Percentiles rank a stretch among this genome's conserved stretches.
These are phyloP conservation scores for Firmiana major DNA, from an alignment of 345 rosid genomes.

Conservation along the genomic window DNA sequence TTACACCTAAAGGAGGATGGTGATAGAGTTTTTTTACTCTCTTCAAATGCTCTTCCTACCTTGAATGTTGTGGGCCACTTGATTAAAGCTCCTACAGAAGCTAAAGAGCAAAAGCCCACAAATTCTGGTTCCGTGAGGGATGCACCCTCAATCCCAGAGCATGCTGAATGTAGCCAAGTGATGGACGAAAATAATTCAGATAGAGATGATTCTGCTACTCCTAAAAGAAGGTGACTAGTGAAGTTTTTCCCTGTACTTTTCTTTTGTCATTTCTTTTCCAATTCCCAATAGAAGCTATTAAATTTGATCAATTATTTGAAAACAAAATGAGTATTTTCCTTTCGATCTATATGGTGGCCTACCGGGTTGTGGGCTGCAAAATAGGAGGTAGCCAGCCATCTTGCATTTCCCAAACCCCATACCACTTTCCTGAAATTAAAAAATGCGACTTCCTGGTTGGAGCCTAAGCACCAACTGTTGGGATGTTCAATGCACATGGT, in stretches of 20 bases:
- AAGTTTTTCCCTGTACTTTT: background rate
- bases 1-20: conserved; percentile 62
- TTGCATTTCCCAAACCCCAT: background rate
- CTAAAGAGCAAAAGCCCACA: conserved; percentile 26
- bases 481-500: background rate
- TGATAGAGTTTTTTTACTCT: conserved; percentile 63
- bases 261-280: background rate
- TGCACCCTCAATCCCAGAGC: conserved; percentile 13
- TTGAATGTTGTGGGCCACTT: conserved; percentile 58
- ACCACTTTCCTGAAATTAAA: background rate
- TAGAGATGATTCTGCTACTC: conserved; percentile 46
- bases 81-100: conserved; percentile 37
- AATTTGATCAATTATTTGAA: background rate
- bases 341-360: background rate
- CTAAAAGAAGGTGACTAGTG: conserved; percentile 53
- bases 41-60: conserved; percentile 45
- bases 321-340: background rate
- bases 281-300: background rate
- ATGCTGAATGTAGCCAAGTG: conserved; percentile 23
- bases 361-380: background rate
- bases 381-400: background rate
- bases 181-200: conserved; percentile 28
- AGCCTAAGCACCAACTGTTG: background rate
- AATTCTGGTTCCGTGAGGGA: conserved; percentile 30
- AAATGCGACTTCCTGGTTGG: background rate